Percentiles rank a stretch among this genome's conserved stretches.
These are phyloP conservation scores for slime mould (Dictyostelium discoideum) DNA, from an alignment of 78 protist genomes.

Conservation along the genomic window DNA sequence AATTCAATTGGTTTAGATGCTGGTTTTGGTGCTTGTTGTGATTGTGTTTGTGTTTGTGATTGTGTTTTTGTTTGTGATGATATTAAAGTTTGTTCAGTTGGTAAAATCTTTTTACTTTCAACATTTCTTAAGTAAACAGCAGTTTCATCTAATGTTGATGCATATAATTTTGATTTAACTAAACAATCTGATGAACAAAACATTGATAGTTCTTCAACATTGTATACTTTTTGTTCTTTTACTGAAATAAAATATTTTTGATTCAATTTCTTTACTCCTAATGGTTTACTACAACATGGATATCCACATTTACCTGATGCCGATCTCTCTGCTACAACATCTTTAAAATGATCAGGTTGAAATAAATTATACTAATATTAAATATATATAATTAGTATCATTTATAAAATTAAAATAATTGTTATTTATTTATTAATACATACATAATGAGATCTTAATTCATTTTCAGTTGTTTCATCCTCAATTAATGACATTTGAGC, in stretches of 20 bases:
- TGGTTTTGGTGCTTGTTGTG: not conserved
- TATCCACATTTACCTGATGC: conserved; percentile 38
- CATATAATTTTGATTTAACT: conserved; percentile 34
- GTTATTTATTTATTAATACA: not conserved
- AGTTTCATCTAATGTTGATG: conserved; percentile 29
- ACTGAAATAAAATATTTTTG: conserved; percentile 44
- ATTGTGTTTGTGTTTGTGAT: not conserved
- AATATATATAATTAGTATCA: not conserved
- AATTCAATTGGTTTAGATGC: not conserved
- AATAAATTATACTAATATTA: conserved; percentile 6
- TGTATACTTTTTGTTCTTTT: conserved; percentile 54
- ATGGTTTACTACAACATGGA: conserved; percentile 27
- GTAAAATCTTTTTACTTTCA: not conserved
- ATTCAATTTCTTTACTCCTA: not conserved
- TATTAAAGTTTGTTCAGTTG: not conserved
- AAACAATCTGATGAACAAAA: conserved; percentile 65
- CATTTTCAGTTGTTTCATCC: not conserved
- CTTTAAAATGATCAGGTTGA: conserved; percentile 53
- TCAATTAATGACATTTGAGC: conserved; percentile 38
- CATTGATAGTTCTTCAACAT: conserved; percentile 55
- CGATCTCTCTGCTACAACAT: conserved; percentile 48
- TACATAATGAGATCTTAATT: conserved; percentile 29
- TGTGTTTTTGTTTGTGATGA: not conserved
- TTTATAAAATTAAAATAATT: too few species aligned
- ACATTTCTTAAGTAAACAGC: conserved; percentile 46